Conservation (phyloP, 768 basidiomycete species). For the Termitomyces sp. region DNA sequence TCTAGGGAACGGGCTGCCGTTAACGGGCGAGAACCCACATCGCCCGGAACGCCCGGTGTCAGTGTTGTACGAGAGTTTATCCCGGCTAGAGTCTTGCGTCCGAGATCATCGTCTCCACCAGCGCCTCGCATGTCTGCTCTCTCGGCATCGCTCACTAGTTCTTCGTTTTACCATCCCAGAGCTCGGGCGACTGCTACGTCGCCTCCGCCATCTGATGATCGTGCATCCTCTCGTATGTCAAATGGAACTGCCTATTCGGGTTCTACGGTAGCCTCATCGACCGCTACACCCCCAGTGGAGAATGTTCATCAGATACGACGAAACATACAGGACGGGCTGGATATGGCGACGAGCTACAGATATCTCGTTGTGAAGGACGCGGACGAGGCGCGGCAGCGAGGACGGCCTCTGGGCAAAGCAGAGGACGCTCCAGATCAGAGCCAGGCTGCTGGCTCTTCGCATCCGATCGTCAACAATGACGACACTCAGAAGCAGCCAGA, state of each 20-base stretch:
- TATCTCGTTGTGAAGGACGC: conserved; percentile 43
- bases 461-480: conserved; percentile 17
- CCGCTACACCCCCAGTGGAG: conserved; percentile 26
- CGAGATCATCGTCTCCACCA: conserved; percentile 33
- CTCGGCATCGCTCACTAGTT: conserved; percentile 65
- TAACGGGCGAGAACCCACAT: conserved; percentile 18
- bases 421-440: conserved; percentile 18
- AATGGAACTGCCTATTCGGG: conserved; percentile 25
- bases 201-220: conserved; percentile 10
- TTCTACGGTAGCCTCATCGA: conserved; percentile 23
- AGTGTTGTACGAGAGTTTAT: conserved; percentile 54
- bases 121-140: conserved; percentile 54
- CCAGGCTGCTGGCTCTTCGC: conserved; percentile 23
- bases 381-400: conserved; percentile 35
- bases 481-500: conserved; percentile 17
- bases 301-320: conserved; percentile 41
- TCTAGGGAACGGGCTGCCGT: conserved; percentile 19
- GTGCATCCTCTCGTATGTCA: conserved; percentile 15
- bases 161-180: conserved; percentile 53
- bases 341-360: conserved; percentile 44
- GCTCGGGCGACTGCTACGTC: conserved; percentile 19
- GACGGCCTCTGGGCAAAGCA: conserved; percentile 20
- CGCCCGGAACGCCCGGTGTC: conserved; percentile 29
- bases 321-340: conserved; percentile 36
- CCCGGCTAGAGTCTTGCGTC: conserved; percentile 42